Base-by-base conservation (phyloP, 1,284 basidiomycete species). In the Schizopora paradoxa region DNA sequence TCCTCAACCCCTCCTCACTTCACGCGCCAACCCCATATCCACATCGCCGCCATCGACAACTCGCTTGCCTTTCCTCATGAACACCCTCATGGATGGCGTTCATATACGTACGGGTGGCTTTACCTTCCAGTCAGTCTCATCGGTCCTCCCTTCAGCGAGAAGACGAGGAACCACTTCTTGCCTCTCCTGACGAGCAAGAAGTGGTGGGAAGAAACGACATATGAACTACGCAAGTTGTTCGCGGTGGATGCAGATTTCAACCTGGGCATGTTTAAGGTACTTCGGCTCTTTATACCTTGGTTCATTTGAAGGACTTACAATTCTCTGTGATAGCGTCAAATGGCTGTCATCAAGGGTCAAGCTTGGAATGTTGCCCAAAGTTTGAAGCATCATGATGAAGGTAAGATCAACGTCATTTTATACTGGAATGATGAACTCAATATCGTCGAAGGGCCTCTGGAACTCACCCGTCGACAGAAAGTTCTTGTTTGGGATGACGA, bases 31-130 rank as follows among this genome's bases (percentile, higher is more conserved):
- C 67, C 70, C 6, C 70, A 72, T 45, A 80, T 89, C 23, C 89
- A 91, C 58, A 86, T 91, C 38, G 88, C 87, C 44, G 92, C 92
- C 7, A 95, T 95, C 51, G 92, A 95, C 60, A 95, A 95, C 61
- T 92, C 88, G 0, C 75, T 96, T 21, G 90, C 89, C 0, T 96
- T 94, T 59, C 92, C 87, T 32, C 86, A 89, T 53, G 84, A 89
- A 57, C 86, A 94, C 58, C 92, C 91, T 0, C 78, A 81, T 52
- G 91, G 91, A 19, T 93, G 91, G 85, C 77, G 92, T 28, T 83
- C 84, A 18, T 94, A 90, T 59, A 90, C 90, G 0, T 95, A 91
- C 57, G 92, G 92, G 23, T 93, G 91, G 91, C 66, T 96, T 25
- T 91, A 84, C 60, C 74, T 95, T 6, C 91, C 91, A 0, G 86